Evolutionary conservation across 805 yeast genomes (phyloP), one percentile per base, ranked within the genome.

Genomic region (Wickerhamomyces chaumierensis): DNA sequence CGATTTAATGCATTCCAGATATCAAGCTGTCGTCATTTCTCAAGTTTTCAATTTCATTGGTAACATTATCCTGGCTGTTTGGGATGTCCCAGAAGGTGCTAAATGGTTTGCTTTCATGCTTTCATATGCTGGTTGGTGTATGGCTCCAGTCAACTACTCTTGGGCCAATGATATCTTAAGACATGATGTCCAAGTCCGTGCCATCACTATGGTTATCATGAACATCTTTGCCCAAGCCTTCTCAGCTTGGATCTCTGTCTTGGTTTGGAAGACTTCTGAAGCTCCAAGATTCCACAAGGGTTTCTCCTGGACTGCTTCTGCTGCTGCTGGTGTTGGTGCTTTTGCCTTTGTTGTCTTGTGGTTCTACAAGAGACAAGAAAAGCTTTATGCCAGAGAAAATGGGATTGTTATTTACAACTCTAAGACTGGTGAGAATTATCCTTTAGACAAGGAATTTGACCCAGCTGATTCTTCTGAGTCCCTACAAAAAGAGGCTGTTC

Each of bases 141-240:
- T 67, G 68, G 77, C 79, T 1, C 75, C 80, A 0, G 73, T 70
- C 1, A 52, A 72, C 16, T 75, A 73, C 50, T 63, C 74, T n/a
- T 75, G 78, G 78, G 68, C 67, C 40, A 71, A 71, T 44, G 80
- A 74, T 53, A 71, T 74, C 28, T 66, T 74, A 39, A 63, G 81
- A 36, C 63, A 68, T 37, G 76, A 74, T 44, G 66, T 70, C 5
- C 68, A 71, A 43, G 65, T 66, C 38, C 58, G 81, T 43, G 68
- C 78, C 5, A 65, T 73, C 27, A 62, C 66, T 29, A 58, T 73
- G 44, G 48, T 63, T 27, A 63, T 70, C 66, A 71, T 71, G 49
- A 52, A 58, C 33, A 50, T 73, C 36, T 73, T 79, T 3, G 77
- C 73, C 46, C 62, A 71, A 9, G 62, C 73, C 9, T 29, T 36